Percentiles rank a stretch among this genome's conserved stretches.
Conservation (phyloP, 2,329 filamentous ascomycete species). For the Cercospora sp. region DNA sequence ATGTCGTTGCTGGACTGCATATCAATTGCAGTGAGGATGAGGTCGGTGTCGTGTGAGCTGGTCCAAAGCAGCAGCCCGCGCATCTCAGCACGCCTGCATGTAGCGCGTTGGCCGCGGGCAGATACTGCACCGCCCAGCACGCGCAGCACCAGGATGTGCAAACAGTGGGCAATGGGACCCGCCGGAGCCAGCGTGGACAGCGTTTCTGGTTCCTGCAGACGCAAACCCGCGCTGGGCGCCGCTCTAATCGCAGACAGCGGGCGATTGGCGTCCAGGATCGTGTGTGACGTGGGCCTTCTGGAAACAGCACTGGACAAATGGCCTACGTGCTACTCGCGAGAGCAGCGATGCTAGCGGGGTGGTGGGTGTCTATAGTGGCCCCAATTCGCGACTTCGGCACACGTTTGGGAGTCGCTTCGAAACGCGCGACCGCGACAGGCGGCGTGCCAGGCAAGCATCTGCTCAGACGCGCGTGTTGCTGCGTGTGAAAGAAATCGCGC, state of each 20-base stretch:
- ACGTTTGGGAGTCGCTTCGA: background rate
- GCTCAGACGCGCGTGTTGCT: background rate
- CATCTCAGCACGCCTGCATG: background rate
- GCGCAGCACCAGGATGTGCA: background rate
- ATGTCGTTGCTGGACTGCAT: background rate
- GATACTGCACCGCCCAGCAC: too few relatives aligned
- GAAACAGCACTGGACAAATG: constrained; percentile 1
- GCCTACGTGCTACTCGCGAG: background rate
- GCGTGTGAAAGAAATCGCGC: background rate
- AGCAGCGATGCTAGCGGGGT: background rate
- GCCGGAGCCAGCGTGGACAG: background rate
- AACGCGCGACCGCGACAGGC: background rate
- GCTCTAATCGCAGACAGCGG: constrained; percentile 3
- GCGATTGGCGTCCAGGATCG: constrained; percentile 9
- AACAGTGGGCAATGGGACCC: background rate
- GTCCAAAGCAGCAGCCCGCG: background rate
- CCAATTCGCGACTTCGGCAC: background rate
- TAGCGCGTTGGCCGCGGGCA: background rate
- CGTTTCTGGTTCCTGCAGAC: constrained; percentile 7
- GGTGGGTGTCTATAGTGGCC: background rate
- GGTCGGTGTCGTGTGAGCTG: background rate
- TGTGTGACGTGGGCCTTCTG: constrained; percentile 12
- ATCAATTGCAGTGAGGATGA: background rate
- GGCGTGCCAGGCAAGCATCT: background rate
- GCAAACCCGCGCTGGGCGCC: constrained; percentile 9